Evolutionary conservation across 2,329 filamentous ascomycete genomes (phyloP).

Genomic region (Phaeophleospora eucalypticola): DNA sequence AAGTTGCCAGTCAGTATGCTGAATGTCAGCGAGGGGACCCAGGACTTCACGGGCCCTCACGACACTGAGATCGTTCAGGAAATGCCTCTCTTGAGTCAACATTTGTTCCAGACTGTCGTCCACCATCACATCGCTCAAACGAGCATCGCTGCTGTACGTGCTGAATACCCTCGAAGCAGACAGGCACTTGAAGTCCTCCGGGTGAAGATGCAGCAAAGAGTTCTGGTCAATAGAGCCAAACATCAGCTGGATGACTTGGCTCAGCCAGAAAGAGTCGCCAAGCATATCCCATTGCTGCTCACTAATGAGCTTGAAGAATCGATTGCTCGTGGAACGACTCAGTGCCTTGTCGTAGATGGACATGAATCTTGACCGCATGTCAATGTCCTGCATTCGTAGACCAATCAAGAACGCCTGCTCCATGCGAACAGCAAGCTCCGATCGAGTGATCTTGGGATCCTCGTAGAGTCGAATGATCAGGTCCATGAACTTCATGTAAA

Average conservation of each 20-base stretch:
- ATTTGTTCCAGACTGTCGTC: constrained; percentile 81
- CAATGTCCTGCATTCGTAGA: constrained; percentile 84
- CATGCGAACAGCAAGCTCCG: constrained; percentile 92
- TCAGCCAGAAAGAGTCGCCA: constrained; percentile 92
- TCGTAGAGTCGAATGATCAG: constrained; percentile 98
- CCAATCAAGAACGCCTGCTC: constrained; percentile 98
- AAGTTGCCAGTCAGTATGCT: constrained; percentile 78
- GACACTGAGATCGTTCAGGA: constrained; percentile 76
- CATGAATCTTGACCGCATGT: constrained; percentile 97
- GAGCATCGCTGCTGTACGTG: constrained; percentile 66
- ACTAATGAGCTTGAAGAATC: constrained; percentile 81
- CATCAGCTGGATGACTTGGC: constrained; percentile 88
- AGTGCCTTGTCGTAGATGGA: constrained; percentile 91
- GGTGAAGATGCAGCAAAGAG: constrained; percentile 69
- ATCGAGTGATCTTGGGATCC: constrained; percentile 89
- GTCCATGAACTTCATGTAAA: constrained; percentile 89
- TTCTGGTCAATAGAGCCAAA: constrained; percentile 88
- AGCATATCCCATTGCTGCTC: constrained; percentile 97
- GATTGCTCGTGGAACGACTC: constrained; percentile 84
- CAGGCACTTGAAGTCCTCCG: constrained; percentile 77
- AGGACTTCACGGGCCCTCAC: constrained; percentile 84
- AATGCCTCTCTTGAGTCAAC: constrained; percentile 73
- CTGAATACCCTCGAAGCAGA: constrained; percentile 70
- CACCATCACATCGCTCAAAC: constrained; percentile 62
- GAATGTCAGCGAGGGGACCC: constrained; percentile 84